These are phyloP conservation scores for Simplicillium sp. DNA, from an alignment of 2,329 filamentous ascomycete species.

Conservation along the genomic window DNA sequence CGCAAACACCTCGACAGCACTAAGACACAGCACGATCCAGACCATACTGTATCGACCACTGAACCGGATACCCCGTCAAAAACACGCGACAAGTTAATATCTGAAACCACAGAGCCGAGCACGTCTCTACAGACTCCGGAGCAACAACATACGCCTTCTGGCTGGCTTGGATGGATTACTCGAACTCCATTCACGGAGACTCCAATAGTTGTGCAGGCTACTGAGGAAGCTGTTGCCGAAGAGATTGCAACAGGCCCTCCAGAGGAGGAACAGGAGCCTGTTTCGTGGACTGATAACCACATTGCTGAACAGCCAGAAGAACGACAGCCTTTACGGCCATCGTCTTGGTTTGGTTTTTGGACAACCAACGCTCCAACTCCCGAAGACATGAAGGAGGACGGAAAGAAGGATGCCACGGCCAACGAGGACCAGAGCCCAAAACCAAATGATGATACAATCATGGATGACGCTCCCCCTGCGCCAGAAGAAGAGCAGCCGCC, in stretches of 20 bases:
- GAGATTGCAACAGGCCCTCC: no score
- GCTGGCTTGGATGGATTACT: slow-evolving; percentile 48
- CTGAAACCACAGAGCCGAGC: background rate
- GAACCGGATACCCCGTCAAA: background rate
- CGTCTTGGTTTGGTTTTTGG: slow-evolving; percentile 33
- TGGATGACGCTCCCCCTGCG: slow-evolving; percentile 30
- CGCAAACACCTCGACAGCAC: background rate
- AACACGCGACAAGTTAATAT: slow-evolving; percentile 2
- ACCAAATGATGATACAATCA: slow-evolving; percentile 28
- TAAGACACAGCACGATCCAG: background rate
- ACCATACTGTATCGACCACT: background rate
- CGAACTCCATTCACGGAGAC: slow-evolving; percentile 17
- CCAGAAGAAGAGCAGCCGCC: slow-evolving; percentile 25
- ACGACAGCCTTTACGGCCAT: slow-evolving; percentile 9
- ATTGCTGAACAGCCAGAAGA: slow-evolving; percentile 8
- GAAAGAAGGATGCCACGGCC: slow-evolving; percentile 8
- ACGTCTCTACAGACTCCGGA: no score
- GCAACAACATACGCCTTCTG: slow-evolving; percentile 16
- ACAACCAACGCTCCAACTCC: slow-evolving; percentile 10
- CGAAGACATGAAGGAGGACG: slow-evolving; percentile 4
- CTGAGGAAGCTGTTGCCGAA: no score
- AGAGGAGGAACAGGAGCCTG: background rate
- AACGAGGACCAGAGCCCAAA: slow-evolving; percentile 15
- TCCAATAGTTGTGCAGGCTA: slow-evolving; percentile 1
- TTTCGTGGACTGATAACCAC: slow-evolving; percentile 13